phyloP scores from a whole-genome alignment of 106 monocot species.

The Chionographis japonica region DNA sequence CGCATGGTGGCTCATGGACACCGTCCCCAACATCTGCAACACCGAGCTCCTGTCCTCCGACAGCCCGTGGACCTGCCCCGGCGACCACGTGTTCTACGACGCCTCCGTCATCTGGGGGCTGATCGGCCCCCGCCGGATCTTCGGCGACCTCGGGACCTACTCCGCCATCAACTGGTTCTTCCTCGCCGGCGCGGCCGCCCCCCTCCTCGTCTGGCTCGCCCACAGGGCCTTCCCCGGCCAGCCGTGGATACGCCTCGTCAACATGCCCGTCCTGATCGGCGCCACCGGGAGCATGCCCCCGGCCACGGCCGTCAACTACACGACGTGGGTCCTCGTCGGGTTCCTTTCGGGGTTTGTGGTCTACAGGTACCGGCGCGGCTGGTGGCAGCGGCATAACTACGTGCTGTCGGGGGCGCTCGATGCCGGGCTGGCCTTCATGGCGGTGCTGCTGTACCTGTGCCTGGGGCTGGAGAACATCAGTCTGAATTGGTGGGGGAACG shows the following conservation, averaged over 20 bases:
- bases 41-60: constrained; percentile 42
- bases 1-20: constrained; percentile 90
- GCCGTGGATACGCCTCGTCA: constrained; percentile 66
- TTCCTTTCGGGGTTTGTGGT: constrained; percentile 83
- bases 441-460: constrained; percentile 62
- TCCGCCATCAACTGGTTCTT: constrained; percentile 88
- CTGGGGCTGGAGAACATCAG: constrained; percentile 52
- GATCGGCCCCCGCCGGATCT: constrained; percentile 79
- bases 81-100: constrained; percentile 80
- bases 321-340: constrained; percentile 62
- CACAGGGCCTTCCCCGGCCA: constrained; percentile 58
- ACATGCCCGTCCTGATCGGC: constrained; percentile 80
- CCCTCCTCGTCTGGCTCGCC: constrained; percentile 66
- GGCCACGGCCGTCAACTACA: constrained; percentile 84
- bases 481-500: constrained; percentile 84
- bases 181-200: constrained; percentile 66
- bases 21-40: constrained; percentile 74
- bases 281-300: constrained; percentile 76
- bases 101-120: constrained; percentile 97
- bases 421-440: constrained; percentile 90
- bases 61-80: constrained; percentile 92
- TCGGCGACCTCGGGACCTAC: constrained; percentile 73
- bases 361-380: constrained; percentile 53
- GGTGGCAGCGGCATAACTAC: constrained; percentile 91
- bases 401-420: constrained; percentile 79